Evolutionary conservation across 495 filamentous ascomycete species (phyloP), one percentile per base, ranked within the genome.

Genomic region (Penicillium atrosanguineum): DNA sequence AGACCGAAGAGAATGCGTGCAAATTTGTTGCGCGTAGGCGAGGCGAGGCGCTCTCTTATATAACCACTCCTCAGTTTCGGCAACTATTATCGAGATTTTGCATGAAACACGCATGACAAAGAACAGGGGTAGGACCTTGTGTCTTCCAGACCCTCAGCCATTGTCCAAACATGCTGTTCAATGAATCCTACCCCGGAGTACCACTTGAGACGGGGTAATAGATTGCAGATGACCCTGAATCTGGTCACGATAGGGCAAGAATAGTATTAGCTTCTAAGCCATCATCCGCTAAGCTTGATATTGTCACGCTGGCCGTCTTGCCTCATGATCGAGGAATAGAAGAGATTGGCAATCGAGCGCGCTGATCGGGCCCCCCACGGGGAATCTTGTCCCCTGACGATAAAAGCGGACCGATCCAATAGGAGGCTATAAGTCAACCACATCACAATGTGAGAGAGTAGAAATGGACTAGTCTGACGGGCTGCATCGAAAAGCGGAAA

Each of bases 281-380:
- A 43, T 49, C 23, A 36, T 18, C 41, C 11, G 37, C 42, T 43
- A 34, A 41, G 37, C 28, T 11, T 44, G 20, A 49, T 23, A 7
- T 37, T 59, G 63, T 61, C 63, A 61, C 52, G 57, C 55, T 40
- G 46, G 47, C 9, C 36, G 26, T 42, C 39, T 40, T 54, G 55
- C 44, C 57, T 59, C 57, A 56, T 66, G 63, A 64, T 61, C 59
- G 48, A 20, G 46, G 44, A 9, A 19, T 21, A 45, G 39, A 44
- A 46, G 48, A 58, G 53, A 46, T 53, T 34, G 47, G 50, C 44
- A 49, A 59, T 48, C 28, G 43, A 37, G 46, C 18, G 44, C 50
- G 64, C 61, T 43, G 64, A 67, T 64, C 64, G 48, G 44, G 50
- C 50, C 58, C 50, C 58, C 64, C 55, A 59, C 48, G 43, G 46